Evolutionary conservation across 352 stramenopile genomes (phyloP).

Genomic region (Phytopythium sindhum): DNA sequence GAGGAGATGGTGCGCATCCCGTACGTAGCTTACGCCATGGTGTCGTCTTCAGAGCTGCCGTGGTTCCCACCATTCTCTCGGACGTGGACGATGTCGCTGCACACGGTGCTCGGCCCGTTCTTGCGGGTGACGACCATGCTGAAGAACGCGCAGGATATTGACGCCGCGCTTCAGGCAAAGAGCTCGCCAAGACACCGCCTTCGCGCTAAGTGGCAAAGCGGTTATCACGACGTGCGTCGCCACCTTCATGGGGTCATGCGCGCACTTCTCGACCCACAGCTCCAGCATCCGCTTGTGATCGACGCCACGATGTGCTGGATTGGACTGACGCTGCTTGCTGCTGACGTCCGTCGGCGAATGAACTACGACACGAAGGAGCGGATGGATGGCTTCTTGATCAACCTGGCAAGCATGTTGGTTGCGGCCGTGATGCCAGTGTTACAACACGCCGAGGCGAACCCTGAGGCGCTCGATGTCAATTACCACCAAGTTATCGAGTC

Average conservation of each 20-base stretch:
- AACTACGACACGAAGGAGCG: constrained; percentile 46
- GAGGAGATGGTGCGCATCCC: constrained; percentile 38
- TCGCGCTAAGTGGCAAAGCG: constrained; percentile 46
- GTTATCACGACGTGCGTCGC: constrained; percentile 30
- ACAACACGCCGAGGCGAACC: constrained; percentile 18
- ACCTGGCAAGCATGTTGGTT: constrained; percentile 52
- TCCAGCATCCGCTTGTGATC: constrained; percentile 45
- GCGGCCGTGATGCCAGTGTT: constrained; percentile 35
- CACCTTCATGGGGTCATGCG: constrained; percentile 29
- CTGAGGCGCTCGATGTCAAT: constrained; percentile 30
- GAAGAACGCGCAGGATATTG: constrained; percentile 49
- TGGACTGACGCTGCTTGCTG: constrained; percentile 35
- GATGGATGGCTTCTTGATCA: constrained; percentile 68
- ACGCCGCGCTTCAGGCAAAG: constrained; percentile 25
- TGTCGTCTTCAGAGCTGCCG: constrained; percentile 18
- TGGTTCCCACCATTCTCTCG: constrained; percentile 45
- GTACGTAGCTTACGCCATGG: constrained; percentile 33
- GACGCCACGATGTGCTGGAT: constrained; percentile 65
- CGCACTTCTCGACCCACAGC: constrained; percentile 22
- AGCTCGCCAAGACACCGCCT: constrained; percentile 27
- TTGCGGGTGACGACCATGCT: constrained; percentile 66
- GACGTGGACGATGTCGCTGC: constrained; percentile 45
- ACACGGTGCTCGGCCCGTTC: constrained; percentile 62
- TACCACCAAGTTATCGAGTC: constrained; percentile 52
- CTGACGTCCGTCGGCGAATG: constrained; percentile 42